A percentile compares a stretch with the other conserved stretches of the same genome.
These are phyloP conservation scores for Globisporangium paroecandrum DNA, from an alignment of 352 stramenopile species.

Conservation along the genomic window DNA sequence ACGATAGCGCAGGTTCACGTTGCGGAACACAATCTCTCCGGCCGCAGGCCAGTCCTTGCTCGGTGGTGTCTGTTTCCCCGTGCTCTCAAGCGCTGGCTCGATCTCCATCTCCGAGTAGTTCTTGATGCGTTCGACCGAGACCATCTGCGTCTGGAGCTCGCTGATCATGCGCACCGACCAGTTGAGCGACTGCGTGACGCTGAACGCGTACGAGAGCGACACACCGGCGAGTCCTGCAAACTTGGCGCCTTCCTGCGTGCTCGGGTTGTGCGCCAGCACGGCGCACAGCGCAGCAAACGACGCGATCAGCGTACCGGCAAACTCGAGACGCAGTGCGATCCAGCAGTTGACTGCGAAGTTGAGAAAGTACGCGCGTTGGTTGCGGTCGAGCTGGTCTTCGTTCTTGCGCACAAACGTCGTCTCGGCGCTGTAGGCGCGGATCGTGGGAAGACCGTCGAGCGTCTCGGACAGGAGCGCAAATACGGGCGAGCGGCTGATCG, in stretches of 20 bases:
- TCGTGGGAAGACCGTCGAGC: slow-evolving; percentile 92
- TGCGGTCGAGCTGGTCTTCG: slow-evolving; percentile 50
- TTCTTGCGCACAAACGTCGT: slow-evolving; percentile 50
- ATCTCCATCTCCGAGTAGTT: slow-evolving; percentile 60
- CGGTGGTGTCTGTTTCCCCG: too few species aligned
- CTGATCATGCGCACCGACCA: slow-evolving; percentile 74
- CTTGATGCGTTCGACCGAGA: slow-evolving; percentile 74
- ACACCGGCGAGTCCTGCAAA: too few species aligned
- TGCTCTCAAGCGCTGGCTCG: too few species aligned
- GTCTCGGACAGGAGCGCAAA: slow-evolving; percentile 94
- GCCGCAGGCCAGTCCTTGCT: slow-evolving; percentile 61
- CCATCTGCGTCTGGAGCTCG: slow-evolving; percentile 77
- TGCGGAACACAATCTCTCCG: slow-evolving; percentile 70
- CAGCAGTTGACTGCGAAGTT: slow-evolving; percentile 77
- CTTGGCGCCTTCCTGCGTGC: slow-evolving; percentile 29
- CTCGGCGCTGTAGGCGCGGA: slow-evolving; percentile 79
- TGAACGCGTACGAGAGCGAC: slow-evolving; percentile 79
- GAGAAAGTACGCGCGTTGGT: slow-evolving; percentile 71
- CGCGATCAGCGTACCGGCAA: slow-evolving; percentile 63
- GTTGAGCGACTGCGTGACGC: slow-evolving; percentile 72
- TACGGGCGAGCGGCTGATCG: slow-evolving; percentile 89
- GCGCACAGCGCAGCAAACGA: slow-evolving; percentile 47
- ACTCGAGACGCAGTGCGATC: slow-evolving; percentile 71
- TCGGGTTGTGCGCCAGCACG: slow-evolving; percentile 46
- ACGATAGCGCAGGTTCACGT: slow-evolving; percentile 86